Evolutionary conservation across 768 basidiomycete genomes (phyloP).

Genomic region (Macrolepiota fuliginosa): DNA sequence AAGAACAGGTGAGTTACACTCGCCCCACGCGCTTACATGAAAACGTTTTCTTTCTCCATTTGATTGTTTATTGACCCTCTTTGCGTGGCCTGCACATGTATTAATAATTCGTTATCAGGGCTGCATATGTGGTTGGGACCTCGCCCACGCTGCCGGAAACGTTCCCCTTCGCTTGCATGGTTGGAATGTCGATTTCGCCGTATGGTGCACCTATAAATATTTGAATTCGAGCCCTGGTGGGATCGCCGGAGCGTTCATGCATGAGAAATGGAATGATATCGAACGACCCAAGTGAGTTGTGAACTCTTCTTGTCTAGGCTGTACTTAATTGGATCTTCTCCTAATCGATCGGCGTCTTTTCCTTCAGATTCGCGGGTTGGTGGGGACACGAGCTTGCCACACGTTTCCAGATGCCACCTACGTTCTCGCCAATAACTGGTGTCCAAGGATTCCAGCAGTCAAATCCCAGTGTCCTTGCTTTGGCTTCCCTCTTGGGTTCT

Average conservation of each 20-base stretch:
- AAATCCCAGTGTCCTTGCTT: slow-evolving; percentile 82
- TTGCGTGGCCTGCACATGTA: slow-evolving; percentile 16
- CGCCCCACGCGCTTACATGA: background rate
- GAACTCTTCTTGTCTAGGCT: background rate
- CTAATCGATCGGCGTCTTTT: background rate
- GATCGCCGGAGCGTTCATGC: slow-evolving; percentile 92
- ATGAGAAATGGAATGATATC: slow-evolving; percentile 73
- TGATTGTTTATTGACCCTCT: slow-evolving; percentile 4
- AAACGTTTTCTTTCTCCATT: background rate
- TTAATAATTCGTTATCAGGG: slow-evolving; percentile 50
- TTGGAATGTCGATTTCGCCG: slow-evolving; percentile 96
- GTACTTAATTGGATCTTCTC: background rate
- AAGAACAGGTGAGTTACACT: slow-evolving; percentile 61
- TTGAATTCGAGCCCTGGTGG: slow-evolving; percentile 95
- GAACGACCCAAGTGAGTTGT: slow-evolving; percentile 59
- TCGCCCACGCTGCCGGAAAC: slow-evolving; percentile 95
- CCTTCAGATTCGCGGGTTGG: slow-evolving; percentile 85
- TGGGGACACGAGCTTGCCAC: slow-evolving; percentile 92
- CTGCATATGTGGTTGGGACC: slow-evolving; percentile 93
- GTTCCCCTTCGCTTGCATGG: slow-evolving; percentile 86
- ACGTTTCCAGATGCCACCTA: slow-evolving; percentile 87
- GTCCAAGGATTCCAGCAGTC: slow-evolving; percentile 97
- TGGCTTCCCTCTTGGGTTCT: slow-evolving; percentile 80
- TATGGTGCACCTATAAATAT: slow-evolving; percentile 99
- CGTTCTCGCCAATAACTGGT: slow-evolving; percentile 81